Conservation (phyloP, 768 basidiomycete species). For the Pleurotus tuber-regium region DNA sequence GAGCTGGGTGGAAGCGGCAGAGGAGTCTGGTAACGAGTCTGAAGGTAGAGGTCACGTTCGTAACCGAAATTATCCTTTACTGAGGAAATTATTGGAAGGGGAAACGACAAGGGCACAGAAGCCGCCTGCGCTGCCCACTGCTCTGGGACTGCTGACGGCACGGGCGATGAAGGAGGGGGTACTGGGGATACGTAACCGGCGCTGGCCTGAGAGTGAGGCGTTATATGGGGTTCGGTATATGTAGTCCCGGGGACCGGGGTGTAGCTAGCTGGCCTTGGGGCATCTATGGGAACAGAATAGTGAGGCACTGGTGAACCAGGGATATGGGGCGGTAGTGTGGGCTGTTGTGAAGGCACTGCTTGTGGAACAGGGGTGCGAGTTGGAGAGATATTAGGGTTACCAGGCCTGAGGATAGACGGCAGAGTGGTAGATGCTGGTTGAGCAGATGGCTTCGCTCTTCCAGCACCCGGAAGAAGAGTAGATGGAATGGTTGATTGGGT, state of each 20-base stretch:
- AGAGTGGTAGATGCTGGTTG: not conserved
- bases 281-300: not conserved
- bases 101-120: constrained; percentile 8
- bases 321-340: constrained; percentile 5
- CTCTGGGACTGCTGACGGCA: constrained; percentile 2
- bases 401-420: constrained; percentile 4
- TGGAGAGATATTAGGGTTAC: not conserved
- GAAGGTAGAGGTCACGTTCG: constrained; percentile 41
- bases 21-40: constrained; percentile 49
- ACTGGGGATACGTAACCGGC: constrained; percentile 3
- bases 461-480: constrained; percentile 1
- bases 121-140: not conserved
- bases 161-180: not conserved
- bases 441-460: constrained; percentile 2
- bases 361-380: not conserved
- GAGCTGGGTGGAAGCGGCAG: constrained; percentile 50
- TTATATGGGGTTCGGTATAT: constrained; percentile 6
- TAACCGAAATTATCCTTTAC: constrained; percentile 16
- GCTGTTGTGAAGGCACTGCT: not conserved
- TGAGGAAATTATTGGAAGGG: constrained; percentile 12
- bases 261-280: not conserved
- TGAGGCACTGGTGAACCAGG: constrained; percentile 1
- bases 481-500: constrained; percentile 5
- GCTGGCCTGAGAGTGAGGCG: not conserved
- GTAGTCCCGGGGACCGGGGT: not conserved